These are phyloP conservation scores for Cercospora sp. DNA, from an alignment of 2,329 filamentous ascomycete species.

Conservation along the genomic window DNA sequence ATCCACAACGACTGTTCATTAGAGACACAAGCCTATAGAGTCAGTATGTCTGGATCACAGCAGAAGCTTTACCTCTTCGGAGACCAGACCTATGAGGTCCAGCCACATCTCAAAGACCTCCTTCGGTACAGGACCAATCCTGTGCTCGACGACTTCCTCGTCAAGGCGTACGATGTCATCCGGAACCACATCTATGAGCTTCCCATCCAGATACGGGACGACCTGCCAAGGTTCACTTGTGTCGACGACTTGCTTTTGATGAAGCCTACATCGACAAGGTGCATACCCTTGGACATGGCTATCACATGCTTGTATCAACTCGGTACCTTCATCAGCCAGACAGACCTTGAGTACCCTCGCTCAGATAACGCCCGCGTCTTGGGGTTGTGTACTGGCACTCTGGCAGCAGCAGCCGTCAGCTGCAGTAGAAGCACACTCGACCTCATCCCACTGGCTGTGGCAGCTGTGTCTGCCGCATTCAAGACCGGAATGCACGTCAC, in stretches of 20 bases:
- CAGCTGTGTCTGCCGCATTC: not conserved
- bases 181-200: constrained; percentile 3
- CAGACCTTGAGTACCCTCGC: not conserved
- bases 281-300: constrained; percentile 10
- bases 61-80: constrained; percentile 22
- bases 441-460: not conserved
- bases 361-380: not conserved
- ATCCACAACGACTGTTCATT: not conserved
- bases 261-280: not conserved
- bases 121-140: constrained; percentile 10
- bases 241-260: constrained; percentile 7
- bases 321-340: constrained; percentile 1
- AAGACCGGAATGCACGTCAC: constrained; percentile 5
- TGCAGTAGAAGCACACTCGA: not conserved
- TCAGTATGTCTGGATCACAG: constrained; percentile 4
- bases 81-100: constrained; percentile 27
- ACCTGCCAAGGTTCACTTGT: constrained; percentile 6
- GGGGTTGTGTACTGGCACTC: not conserved
- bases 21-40: not conserved
- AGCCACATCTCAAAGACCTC: constrained; percentile 17
- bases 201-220: not conserved
- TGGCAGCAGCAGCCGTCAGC: not conserved
- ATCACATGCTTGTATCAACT: constrained; percentile 9
- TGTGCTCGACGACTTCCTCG: constrained; percentile 12
- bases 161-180: constrained; percentile 6